Conservation (phyloP, 176 grass and related monocot species). For the Hordeum marinum region DNA sequence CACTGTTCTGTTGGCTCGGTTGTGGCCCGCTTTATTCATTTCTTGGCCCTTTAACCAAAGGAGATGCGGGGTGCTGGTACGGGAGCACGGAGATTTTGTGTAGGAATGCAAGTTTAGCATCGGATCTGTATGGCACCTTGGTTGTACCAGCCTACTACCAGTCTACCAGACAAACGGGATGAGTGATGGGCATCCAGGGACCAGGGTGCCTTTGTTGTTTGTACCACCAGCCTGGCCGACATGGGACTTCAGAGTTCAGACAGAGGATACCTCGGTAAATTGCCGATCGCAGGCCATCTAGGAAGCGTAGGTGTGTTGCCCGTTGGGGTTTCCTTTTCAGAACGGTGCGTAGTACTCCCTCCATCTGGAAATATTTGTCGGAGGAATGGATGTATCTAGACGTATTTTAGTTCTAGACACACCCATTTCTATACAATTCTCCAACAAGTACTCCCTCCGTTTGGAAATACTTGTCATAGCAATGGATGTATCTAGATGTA, state of each 20-base stretch:
- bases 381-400: too few relatives aligned
- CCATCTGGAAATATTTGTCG: too few relatives aligned
- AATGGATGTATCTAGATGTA: too few relatives aligned
- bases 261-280: neutral
- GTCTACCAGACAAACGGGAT: conserved; percentile 6
- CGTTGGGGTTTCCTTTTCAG: neutral
- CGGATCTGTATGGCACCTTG: neutral
- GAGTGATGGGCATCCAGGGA: neutral
- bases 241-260: neutral
- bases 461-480: too few relatives aligned
- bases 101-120: conserved; percentile 22
- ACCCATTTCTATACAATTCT: too few relatives aligned
- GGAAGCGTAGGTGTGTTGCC: neutral
- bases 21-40: conserved; percentile 24
- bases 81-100: neutral
- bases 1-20: neutral
- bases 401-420: too few relatives aligned
- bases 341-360: neutral
- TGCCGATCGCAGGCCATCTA: neutral
- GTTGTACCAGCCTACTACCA: neutral
- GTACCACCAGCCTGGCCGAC: neutral
- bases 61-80: conserved; percentile 22
- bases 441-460: too few relatives aligned
- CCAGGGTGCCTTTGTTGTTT: neutral
- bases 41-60: conserved; percentile 33